phyloP scores from a whole-genome alignment of 805 yeast genomes.

The Metschnikowia kunwiensis region DNA sequence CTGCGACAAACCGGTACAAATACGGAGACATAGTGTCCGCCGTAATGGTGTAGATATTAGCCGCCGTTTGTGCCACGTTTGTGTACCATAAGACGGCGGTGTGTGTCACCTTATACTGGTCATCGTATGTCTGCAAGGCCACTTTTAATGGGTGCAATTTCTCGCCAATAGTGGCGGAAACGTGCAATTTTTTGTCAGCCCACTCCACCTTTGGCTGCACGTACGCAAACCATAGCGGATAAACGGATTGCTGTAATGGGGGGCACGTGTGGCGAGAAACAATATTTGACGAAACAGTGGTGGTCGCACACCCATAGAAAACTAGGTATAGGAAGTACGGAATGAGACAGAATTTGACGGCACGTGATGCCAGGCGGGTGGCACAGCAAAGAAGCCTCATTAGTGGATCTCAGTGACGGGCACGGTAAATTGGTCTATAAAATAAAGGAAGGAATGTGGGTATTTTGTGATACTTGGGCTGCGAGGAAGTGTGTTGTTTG shows the following conservation, averaged over 20 bases:
- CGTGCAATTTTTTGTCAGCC: slow-evolving; percentile 4
- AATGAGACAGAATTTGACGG: slow-evolving; percentile 3
- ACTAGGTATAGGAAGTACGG: slow-evolving; percentile 14
- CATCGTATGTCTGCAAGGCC: slow-evolving; percentile 6
- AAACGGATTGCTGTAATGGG: slow-evolving; percentile 8
- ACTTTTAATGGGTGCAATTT: slow-evolving; percentile 3
- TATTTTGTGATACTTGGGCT: no score
- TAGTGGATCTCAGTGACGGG: no score
- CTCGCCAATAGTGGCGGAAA: slow-evolving; percentile 3
- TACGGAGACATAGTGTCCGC: not conserved
- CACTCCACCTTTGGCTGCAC: slow-evolving; percentile 3
- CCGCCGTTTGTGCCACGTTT: not conserved
- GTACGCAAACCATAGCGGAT: slow-evolving; percentile 10
- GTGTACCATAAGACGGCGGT: slow-evolving; percentile 1
- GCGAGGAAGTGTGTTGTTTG: no score
- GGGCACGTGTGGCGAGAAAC: slow-evolving; percentile 12
- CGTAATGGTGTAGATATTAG: not conserved
- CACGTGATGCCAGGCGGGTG: slow-evolving; percentile 3
- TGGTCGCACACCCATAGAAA: slow-evolving; percentile 10
- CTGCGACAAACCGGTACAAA: not conserved
- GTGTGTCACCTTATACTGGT: slow-evolving; percentile 6
- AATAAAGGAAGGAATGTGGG: no score
- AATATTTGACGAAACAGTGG: slow-evolving; percentile 1
- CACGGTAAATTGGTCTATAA: no score
- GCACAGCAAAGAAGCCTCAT: slow-evolving; percentile 4